These are phyloP conservation scores for Phaseolus lunatus DNA, from an alignment of 306 rosid genomes.

Conservation along the genomic window DNA sequence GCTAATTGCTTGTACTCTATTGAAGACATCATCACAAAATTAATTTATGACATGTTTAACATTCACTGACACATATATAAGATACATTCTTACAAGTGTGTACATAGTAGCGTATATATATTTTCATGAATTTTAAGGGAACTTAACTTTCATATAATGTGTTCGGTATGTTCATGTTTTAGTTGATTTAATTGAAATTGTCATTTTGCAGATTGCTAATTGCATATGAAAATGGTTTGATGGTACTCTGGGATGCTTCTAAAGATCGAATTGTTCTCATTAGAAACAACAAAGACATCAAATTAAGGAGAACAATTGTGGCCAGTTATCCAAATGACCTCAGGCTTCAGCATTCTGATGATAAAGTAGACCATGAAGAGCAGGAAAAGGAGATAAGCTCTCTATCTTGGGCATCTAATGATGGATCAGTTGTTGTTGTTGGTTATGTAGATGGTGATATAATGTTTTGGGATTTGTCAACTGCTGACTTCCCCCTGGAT, in stretches of 20 bases:
- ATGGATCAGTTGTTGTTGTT: conserved; percentile 76
- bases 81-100: background rate
- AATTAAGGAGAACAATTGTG: conserved; percentile 54
- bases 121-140: background rate
- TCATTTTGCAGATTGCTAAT: conserved; percentile 74
- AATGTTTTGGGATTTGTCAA: conserved; percentile 81
- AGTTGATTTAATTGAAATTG: conserved; percentile 32
- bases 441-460: conserved; percentile 95
- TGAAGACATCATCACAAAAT: conserved; percentile 1
- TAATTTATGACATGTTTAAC: conserved; percentile 5
- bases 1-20: conserved; percentile 5
- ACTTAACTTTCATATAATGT: conserved; percentile 20
- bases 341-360: conserved; percentile 51
- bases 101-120: background rate
- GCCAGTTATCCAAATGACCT: conserved; percentile 49
- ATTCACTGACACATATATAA: conserved; percentile 17
- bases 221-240: conserved; percentile 81
- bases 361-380: conserved; percentile 53
- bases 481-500: conserved; percentile 51
- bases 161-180: background rate
- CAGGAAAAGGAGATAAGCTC: conserved; percentile 82
- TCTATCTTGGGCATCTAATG: conserved; percentile 84
- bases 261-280: conserved; percentile 74
- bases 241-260: conserved; percentile 89
- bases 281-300: conserved; percentile 70